Conservation (phyloP, 805 yeast species). For the Kregervanrija pseudodelftensis region DNA sequence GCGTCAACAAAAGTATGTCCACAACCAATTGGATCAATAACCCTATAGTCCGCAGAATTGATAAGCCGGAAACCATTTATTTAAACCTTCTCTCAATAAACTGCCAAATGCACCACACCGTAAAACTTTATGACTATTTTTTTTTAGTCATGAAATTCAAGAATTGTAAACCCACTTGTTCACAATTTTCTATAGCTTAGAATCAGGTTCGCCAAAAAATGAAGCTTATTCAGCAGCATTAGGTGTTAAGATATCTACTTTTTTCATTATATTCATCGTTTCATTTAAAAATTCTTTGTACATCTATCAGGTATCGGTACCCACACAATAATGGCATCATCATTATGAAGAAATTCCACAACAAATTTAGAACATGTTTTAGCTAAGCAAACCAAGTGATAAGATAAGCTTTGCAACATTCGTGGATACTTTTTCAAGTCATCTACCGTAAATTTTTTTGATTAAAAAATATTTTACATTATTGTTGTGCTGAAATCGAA, state of each 20-base stretch:
- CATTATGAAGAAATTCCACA: conserved; percentile 23
- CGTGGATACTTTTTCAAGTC: conserved; percentile 41
- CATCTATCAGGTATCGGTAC: conserved; percentile 86
- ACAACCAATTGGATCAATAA: conserved; percentile 94
- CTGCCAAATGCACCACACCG: conserved; percentile 78
- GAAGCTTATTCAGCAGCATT: conserved; percentile 78
- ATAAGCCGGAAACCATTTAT: conserved; percentile 64
- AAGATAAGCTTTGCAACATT: conserved; percentile 35
- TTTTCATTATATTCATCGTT: conserved; percentile 31
- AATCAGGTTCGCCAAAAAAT: conserved; percentile 44
- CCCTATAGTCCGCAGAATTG: conserved; percentile 41
- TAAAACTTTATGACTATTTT: conserved; percentile 44
- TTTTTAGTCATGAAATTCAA: conserved; percentile 32
- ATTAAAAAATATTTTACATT: too few relatives aligned
- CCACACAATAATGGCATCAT: conserved; percentile 47
- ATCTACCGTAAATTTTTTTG: conserved; percentile 44
- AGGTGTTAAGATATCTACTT: conserved; percentile 66
- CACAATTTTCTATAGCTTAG: conserved; percentile 35
- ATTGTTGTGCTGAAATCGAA: too few relatives aligned
- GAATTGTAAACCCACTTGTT: conserved; percentile 35
- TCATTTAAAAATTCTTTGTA: conserved; percentile 37
- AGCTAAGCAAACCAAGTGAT: conserved; percentile 74
- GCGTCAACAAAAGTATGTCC: conserved; percentile 95
- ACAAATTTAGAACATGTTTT: conserved; percentile 47
- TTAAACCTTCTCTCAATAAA: conserved; percentile 28